Evolutionary conservation across 306 rosid genomes (phyloP).

Genomic region (Datisca glomerata): DNA sequence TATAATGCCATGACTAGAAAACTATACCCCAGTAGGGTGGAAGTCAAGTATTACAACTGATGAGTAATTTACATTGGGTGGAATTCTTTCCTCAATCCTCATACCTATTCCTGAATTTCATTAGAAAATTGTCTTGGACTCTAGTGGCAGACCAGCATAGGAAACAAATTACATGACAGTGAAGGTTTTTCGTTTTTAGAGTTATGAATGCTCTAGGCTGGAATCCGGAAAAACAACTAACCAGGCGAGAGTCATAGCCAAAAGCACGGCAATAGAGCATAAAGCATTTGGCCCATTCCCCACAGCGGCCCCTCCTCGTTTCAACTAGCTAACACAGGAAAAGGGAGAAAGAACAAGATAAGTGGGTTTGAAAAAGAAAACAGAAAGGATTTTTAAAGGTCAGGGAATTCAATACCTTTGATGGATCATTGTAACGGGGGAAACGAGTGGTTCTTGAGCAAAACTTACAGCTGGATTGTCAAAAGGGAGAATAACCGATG

Average conservation of each 20-base stretch:
- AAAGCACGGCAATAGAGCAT: constrained; percentile 85
- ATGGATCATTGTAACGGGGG: constrained; percentile 83
- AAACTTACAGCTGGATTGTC: constrained; percentile 40
- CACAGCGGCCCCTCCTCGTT: constrained; percentile 92
- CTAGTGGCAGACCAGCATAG: too few species aligned
- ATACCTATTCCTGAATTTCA: too few species aligned
- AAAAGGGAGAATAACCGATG: constrained; percentile 14
- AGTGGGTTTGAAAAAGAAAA: constrained; percentile 12
- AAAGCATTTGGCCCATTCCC: constrained; percentile 99
- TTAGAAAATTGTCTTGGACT: too few species aligned
- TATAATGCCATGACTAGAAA: too few species aligned
- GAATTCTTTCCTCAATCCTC: too few species aligned
- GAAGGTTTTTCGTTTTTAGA: background rate
- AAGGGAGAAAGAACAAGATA: constrained; percentile 7
- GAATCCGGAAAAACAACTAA: constrained; percentile 24
- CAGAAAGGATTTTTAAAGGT: too few species aligned
- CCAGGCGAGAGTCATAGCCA: constrained; percentile 86
- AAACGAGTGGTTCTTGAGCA: constrained; percentile 60
- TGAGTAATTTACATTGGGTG: too few species aligned
- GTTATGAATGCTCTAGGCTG: background rate
- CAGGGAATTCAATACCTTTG: constrained; percentile 78
- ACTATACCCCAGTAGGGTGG: too few species aligned
- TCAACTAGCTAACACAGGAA: constrained; percentile 65
- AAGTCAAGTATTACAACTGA: too few species aligned
- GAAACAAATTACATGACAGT: too few species aligned